Conservation (phyloP, 129 eudicot genomes). For the Flaveria ramosissima region DNA sequence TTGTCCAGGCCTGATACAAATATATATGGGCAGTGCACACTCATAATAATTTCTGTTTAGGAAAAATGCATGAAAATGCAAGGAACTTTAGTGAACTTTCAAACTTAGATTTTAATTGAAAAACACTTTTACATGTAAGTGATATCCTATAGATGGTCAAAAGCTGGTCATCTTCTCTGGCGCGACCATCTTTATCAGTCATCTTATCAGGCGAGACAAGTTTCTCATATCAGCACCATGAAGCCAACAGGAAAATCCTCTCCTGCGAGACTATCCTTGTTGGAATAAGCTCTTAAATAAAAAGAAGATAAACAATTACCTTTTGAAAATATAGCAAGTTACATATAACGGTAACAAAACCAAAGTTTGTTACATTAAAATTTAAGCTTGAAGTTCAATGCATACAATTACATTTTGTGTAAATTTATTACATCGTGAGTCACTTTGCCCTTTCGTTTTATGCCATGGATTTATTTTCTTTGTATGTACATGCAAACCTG, state of each 20-base stretch:
- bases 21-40: not conserved
- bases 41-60: not conserved
- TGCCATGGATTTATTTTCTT: not conserved
- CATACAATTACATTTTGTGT: not conserved
- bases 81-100: not conserved
- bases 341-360: not conserved
- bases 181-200: not conserved
- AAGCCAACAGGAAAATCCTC: not conserved
- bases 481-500: not conserved
- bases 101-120: not conserved
- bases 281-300: not conserved
- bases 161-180: not conserved
- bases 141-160: not conserved
- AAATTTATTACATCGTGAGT: not conserved
- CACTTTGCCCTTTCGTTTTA: not conserved
- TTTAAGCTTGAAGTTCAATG: not conserved
- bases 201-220: not conserved
- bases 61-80: not conserved
- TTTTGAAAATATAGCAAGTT: not conserved
- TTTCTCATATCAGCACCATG: not conserved
- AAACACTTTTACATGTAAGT: not conserved
- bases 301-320: not conserved
- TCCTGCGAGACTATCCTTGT: too few relatives aligned
- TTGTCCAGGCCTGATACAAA: not conserved
- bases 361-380: not conserved